phyloP scores from a whole-genome alignment of 768 basidiomycete genomes.

The Pulveroboletus frians region DNA sequence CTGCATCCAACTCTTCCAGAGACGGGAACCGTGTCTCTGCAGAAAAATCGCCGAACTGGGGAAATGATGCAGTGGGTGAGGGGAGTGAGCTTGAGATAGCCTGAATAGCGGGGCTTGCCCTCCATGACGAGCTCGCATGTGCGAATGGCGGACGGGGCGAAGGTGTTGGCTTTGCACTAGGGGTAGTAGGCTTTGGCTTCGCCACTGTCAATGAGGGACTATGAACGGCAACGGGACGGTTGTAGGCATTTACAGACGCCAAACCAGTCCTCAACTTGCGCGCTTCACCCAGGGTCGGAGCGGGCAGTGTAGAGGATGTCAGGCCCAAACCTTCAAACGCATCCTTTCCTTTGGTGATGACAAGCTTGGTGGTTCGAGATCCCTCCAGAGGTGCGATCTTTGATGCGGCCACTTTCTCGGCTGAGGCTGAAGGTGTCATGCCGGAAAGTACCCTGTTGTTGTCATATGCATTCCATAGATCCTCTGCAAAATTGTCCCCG shows the following conservation, averaged over 20 bases:
- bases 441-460: constrained; percentile 11
- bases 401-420: constrained; percentile 17
- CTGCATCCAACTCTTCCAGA: constrained; percentile 74
- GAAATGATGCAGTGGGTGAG: constrained; percentile 30
- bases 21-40: constrained; percentile 82
- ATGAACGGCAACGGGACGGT: constrained; percentile 13
- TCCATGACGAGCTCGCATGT: constrained; percentile 17
- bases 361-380: constrained; percentile 29
- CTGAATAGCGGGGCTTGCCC: constrained; percentile 12
- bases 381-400: constrained; percentile 27
- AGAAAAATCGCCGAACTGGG: constrained; percentile 38
- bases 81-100: constrained; percentile 34
- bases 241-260: constrained; percentile 44
- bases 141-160: constrained; percentile 28
- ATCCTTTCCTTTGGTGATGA: constrained; percentile 47
- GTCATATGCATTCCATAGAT: constrained; percentile 51
- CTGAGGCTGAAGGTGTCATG: background rate
- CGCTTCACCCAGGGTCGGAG: constrained; percentile 73
- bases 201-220: constrained; percentile 12
- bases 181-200: constrained; percentile 18
- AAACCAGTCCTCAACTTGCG: constrained; percentile 66
- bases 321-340: constrained; percentile 77
- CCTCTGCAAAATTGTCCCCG: constrained; percentile 62
- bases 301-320: constrained; percentile 38
- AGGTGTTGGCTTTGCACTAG: constrained; percentile 19